Percentiles rank a stretch among this genome's conserved stretches.
phyloP scores from a whole-genome alignment of 371 early-diverging fungal species.

The Vavraia culicis region DNA sequence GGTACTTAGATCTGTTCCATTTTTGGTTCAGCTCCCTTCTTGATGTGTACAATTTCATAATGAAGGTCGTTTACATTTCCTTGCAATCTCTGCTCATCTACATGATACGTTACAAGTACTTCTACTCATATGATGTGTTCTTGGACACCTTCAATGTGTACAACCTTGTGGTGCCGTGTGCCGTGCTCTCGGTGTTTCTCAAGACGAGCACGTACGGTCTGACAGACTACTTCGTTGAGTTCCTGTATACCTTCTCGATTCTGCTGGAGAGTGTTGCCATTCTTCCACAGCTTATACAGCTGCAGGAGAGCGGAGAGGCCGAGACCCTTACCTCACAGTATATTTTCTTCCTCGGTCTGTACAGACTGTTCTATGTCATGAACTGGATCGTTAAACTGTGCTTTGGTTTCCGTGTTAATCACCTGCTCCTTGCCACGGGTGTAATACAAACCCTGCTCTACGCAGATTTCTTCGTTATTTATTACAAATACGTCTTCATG shows the following conservation, averaged over 20 bases:
- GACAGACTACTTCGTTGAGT: conserved; percentile 1
- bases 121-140: conserved; percentile 64
- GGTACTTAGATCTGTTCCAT: conserved; percentile 72
- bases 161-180: conserved; percentile 27
- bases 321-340: conserved; percentile 92
- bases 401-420: conserved; percentile 35
- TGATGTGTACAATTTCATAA: conserved; percentile 62
- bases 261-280: conserved; percentile 86
- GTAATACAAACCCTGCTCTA: conserved; percentile 78
- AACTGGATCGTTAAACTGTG: conserved; percentile 68
- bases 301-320: conserved; percentile 80
- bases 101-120: conserved; percentile 60
- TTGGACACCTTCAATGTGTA: conserved; percentile 57
- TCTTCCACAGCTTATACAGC: conserved; percentile 82
- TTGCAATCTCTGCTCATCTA: conserved; percentile 65
- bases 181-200: conserved; percentile 44
- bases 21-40: conserved; percentile 45
- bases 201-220: conserved; percentile 43
- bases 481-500: conserved; percentile 45
- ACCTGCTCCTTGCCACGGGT: conserved; percentile 60
- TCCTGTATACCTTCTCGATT: conserved; percentile 73
- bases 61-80: conserved; percentile 76
- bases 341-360: conserved; percentile 80
- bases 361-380: conserved; percentile 70
- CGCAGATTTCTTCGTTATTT: conserved; percentile 85